Evolutionary conservation across 768 basidiomycete species (phyloP).

Genomic region (Phanerochaete sordida): DNA sequence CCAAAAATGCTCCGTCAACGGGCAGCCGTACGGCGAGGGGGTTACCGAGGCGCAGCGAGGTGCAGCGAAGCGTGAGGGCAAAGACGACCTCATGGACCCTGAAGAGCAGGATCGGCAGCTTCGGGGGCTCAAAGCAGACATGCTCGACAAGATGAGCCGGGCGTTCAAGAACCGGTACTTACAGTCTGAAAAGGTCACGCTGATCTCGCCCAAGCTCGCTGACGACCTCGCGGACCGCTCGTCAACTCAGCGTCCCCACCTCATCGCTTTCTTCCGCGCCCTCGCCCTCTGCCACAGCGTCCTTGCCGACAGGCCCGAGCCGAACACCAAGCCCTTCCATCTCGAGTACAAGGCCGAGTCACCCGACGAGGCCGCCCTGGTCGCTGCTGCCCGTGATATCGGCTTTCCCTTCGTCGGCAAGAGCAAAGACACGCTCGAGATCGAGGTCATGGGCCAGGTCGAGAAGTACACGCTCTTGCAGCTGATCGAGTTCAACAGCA

Average conservation of each 20-base stretch:
- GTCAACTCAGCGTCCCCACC: conserved; percentile 56
- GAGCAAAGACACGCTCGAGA: conserved; percentile 72
- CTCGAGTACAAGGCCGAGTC: conserved; percentile 95
- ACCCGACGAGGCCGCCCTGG: conserved; percentile 93
- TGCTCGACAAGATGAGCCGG: conserved; percentile 72
- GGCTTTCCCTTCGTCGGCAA: conserved; percentile 89
- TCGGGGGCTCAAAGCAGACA: conserved; percentile 60
- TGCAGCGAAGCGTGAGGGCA: conserved; percentile 80
- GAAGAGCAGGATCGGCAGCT: conserved; percentile 70
- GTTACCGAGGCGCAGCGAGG: conserved; percentile 95
- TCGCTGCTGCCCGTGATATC: conserved; percentile 86
- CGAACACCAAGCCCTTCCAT: conserved; percentile 51
- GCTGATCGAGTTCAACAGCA: conserved; percentile 90
- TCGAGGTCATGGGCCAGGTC: conserved; percentile 86
- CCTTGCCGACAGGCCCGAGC: conserved; percentile 72
- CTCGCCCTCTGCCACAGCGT: conserved; percentile 94
- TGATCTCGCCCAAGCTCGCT: conserved; percentile 84
- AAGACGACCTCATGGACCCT: conserved; percentile 59
- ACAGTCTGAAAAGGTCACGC: conserved; percentile 77
- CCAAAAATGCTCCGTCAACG: conserved; percentile 88
- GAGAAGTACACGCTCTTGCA: conserved; percentile 81
- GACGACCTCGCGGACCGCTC: conserved; percentile 66
- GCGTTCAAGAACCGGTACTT: conserved; percentile 87
- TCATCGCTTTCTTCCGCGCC: conserved; percentile 90
- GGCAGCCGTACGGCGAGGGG: conserved; percentile 87